phyloP scores from a whole-genome alignment of 805 yeast genomes.

The Saccharomycopsis sp. region DNA sequence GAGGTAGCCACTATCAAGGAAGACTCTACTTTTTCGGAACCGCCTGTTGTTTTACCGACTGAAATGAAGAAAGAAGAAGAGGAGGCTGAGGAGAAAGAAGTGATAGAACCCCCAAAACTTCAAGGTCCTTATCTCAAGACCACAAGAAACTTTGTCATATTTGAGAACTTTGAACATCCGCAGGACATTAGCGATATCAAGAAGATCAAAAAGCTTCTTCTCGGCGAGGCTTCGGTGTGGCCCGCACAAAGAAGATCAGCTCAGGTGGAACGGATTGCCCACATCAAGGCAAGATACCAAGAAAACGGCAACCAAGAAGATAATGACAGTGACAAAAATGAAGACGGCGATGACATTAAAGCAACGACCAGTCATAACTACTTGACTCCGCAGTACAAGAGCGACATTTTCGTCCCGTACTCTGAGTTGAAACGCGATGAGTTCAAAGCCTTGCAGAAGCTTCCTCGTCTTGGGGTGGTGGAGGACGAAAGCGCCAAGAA shows the following conservation, averaged over 20 bases:
- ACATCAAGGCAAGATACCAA: constrained; percentile 29
- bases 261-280: constrained; percentile 43
- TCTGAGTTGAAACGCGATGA: constrained; percentile 23
- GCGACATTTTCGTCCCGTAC: constrained; percentile 17
- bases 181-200: constrained; percentile 21
- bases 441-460: constrained; percentile 35
- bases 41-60: too few relatives aligned
- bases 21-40: too few relatives aligned
- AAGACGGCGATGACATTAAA: constrained; percentile 3
- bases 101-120: neutral
- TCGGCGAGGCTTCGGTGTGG: constrained; percentile 51
- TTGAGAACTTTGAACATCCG: constrained; percentile 26
- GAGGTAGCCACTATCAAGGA: too few relatives aligned
- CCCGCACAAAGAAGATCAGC: constrained; percentile 43
- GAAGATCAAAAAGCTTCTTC: constrained; percentile 32
- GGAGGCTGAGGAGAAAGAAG: neutral
- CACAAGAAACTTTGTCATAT: constrained; percentile 43
- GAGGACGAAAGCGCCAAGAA: constrained; percentile 28
- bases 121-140: constrained; percentile 67
- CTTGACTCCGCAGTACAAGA: constrained; percentile 2
- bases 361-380: neutral
- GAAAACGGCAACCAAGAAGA: constrained; percentile 19
- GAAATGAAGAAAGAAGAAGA: neutral
- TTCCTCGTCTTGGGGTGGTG: constrained; percentile 55
- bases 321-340: neutral